Conservation (phyloP, 2,329 filamentous ascomycete species). For the Diaporthe capsici region DNA sequence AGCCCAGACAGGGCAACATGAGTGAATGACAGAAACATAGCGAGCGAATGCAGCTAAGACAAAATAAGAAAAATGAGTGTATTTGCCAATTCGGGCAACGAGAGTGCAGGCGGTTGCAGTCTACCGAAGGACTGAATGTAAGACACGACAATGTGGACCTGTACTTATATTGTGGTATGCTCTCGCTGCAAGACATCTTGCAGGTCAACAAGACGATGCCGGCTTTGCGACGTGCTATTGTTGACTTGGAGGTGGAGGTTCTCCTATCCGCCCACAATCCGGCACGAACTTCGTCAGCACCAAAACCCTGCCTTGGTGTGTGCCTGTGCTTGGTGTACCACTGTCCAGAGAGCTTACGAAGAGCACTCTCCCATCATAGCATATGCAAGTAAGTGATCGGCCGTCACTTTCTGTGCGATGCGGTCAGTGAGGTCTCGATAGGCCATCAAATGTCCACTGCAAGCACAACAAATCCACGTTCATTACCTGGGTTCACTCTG, state of each 20-base stretch:
- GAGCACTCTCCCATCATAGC: background rate
- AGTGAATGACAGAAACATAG: background rate
- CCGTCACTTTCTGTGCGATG: background rate
- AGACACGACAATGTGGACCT: background rate
- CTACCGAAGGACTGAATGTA: background rate
- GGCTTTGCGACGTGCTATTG: background rate
- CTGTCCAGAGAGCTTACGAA: background rate
- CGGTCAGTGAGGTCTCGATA: background rate
- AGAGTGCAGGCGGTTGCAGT: background rate
- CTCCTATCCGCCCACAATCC: slow-evolving; percentile 12
- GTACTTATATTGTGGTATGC: background rate
- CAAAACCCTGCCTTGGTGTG: background rate
- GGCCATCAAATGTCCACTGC: background rate
- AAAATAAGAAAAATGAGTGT: background rate
- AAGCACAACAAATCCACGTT: background rate
- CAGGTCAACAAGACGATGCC: background rate
- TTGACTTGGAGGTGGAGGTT: no score
- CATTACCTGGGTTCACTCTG: background rate
- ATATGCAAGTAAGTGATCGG: background rate
- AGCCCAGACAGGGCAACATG: background rate
- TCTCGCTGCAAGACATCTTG: background rate
- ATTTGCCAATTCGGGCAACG: background rate
- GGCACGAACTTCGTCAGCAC: background rate
- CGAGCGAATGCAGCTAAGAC: background rate
- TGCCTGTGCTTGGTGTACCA: no score